phyloP scores from a whole-genome alignment of 345 rosid species.

The Bruguiera sexangula region DNA sequence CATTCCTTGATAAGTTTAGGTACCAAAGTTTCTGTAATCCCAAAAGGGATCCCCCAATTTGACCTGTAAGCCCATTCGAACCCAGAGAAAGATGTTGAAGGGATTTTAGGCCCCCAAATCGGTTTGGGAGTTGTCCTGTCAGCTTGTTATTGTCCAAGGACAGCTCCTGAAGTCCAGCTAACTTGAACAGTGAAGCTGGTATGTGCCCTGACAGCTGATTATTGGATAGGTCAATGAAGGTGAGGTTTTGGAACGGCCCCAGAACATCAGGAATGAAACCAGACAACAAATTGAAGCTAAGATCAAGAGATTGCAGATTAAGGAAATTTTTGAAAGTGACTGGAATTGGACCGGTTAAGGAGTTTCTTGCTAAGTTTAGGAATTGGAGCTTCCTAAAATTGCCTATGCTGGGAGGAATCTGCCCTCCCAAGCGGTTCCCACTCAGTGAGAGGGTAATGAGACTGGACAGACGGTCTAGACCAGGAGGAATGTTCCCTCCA shows the following conservation, averaged over 20 bases:
- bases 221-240: conserved; percentile 57
- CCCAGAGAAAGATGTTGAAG: conserved; percentile 64
- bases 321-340: conserved; percentile 42
- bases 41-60: conserved; percentile 61
- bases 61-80: conserved; percentile 61
- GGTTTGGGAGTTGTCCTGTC: conserved; percentile 60
- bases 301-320: conserved; percentile 61
- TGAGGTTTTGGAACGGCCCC: conserved; percentile 48
- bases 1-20: conserved; percentile 82
- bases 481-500: conserved; percentile 59
- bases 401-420: conserved; percentile 64
- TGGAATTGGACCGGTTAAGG: conserved; percentile 68
- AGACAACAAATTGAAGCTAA: conserved; percentile 67
- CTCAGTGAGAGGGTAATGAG: conserved; percentile 54
- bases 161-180: conserved; percentile 51
- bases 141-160: conserved; percentile 63
- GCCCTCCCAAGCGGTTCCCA: conserved; percentile 66
- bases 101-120: conserved; percentile 57
- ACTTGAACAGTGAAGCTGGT: conserved; percentile 55
- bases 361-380: conserved; percentile 55
- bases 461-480: conserved; percentile 46
- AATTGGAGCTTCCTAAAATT: conserved; percentile 41
- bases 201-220: conserved; percentile 60
- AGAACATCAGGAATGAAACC: conserved; percentile 59
- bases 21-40: conserved; percentile 71